phyloP scores from a whole-genome alignment of 2,329 filamentous ascomycete genomes.

The Ophiobolus disseminans region DNA sequence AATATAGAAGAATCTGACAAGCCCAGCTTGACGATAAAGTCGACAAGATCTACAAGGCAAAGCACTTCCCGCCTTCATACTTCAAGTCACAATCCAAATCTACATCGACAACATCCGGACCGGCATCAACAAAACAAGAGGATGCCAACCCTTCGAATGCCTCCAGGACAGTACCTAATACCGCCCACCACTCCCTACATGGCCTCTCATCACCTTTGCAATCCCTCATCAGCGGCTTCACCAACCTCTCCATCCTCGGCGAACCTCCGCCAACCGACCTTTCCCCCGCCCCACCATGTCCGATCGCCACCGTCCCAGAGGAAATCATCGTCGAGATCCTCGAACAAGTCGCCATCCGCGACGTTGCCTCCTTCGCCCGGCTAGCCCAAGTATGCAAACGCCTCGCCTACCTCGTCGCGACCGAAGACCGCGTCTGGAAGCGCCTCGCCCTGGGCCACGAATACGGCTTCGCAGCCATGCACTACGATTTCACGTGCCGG shows the following conservation, averaged over 20 bases:
- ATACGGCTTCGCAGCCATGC: constrained; percentile 84
- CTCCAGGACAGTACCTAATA: constrained; percentile 59
- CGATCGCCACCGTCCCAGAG: constrained; percentile 77
- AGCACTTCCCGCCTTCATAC: constrained; percentile 78
- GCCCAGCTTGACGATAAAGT: constrained; percentile 80
- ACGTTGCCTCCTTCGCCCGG: constrained; percentile 78
- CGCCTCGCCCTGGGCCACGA: constrained; percentile 72
- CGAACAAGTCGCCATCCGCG: constrained; percentile 71
- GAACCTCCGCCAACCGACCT: constrained; percentile 74
- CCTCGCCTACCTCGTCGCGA: constrained; percentile 81
- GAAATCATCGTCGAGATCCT: constrained; percentile 86
- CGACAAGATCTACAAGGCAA: constrained; percentile 86
- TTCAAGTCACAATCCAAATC: constrained; percentile 47
- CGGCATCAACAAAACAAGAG: constrained; percentile 45
- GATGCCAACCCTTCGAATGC: constrained; percentile 58
- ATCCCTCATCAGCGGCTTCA: constrained; percentile 79
- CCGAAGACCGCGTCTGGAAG: constrained; percentile 88
- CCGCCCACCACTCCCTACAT: constrained; percentile 65
- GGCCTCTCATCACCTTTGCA: constrained; percentile 63
- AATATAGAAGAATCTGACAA: constrained; percentile 10
- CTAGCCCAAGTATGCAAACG: constrained; percentile 84
- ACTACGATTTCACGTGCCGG: constrained; percentile 75
- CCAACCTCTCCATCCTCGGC: constrained; percentile 70
- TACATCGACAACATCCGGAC: constrained; percentile 42
- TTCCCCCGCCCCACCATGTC: constrained; percentile 77